phyloP scores from a whole-genome alignment of 2,329 filamentous ascomycete species.

The Dendryphion nanum region DNA sequence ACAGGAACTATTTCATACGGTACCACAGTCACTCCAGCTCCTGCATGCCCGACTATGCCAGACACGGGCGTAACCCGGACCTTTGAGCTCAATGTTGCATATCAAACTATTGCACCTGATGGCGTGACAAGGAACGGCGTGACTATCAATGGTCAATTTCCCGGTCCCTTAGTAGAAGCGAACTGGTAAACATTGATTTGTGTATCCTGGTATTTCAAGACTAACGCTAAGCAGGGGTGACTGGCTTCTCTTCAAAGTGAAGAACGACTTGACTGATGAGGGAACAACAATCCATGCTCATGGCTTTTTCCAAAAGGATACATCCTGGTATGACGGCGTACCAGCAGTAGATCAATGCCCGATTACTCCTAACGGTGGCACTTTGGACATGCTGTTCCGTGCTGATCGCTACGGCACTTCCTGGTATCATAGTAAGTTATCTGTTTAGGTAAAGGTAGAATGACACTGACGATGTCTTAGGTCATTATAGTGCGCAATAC shows the following conservation, averaged over 20 bases:
- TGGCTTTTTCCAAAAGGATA: constrained; percentile 32
- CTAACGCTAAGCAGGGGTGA: constrained; percentile 22
- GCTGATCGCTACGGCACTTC: constrained; percentile 27
- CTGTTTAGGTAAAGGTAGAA: constrained; percentile 4
- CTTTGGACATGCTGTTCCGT: constrained; percentile 10
- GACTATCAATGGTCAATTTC: constrained; percentile 32
- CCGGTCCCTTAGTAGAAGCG: constrained; percentile 31
- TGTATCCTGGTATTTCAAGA: not conserved
- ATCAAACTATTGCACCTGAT: constrained; percentile 30
- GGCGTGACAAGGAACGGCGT: constrained; percentile 26
- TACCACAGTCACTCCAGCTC: constrained; percentile 8
- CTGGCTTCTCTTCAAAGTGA: constrained; percentile 24
- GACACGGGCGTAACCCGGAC: constrained; percentile 33
- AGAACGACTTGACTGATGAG: constrained; percentile 31
- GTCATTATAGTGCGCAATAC: constrained; percentile 30
- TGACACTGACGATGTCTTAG: not conserved
- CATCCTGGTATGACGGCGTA: constrained; percentile 38
- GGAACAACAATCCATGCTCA: constrained; percentile 37
- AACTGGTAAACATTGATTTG: constrained; percentile 16
- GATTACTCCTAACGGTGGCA: constrained; percentile 27
- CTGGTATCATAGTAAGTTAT: constrained; percentile 12
- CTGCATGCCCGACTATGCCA: constrained; percentile 24
- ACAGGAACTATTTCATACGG: constrained; percentile 1
- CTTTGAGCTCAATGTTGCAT: constrained; percentile 24
- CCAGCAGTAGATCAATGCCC: constrained; percentile 36